Evolutionary conservation across 306 rosid genomes (phyloP).

Genomic region (Abrus precatorius): DNA sequence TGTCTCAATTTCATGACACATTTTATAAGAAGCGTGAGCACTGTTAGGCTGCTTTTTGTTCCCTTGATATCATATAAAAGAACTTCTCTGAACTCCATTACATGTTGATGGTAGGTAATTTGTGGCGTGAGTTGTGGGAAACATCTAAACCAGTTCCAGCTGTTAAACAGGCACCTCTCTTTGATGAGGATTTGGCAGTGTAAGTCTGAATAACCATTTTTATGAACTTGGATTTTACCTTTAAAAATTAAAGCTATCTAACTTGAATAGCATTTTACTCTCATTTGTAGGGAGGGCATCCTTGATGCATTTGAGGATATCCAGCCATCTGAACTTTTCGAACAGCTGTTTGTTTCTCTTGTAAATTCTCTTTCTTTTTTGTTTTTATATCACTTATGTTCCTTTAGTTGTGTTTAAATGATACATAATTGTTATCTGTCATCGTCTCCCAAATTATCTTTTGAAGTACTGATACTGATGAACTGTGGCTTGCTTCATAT

Average conservation of each 20-base stretch:
- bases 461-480: background rate
- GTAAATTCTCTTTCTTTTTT: conserved; percentile 61
- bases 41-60: conserved; percentile 6
- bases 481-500: background rate
- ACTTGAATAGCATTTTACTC: conserved; percentile 36
- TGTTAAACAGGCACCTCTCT: conserved; percentile 91
- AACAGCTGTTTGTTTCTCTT: conserved; percentile 82
- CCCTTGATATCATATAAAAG: background rate
- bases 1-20: background rate
- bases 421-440: background rate
- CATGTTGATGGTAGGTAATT: conserved; percentile 71
- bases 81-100: conserved; percentile 28
- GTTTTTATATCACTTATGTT: background rate
- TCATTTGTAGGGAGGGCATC: conserved; percentile 85
- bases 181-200: conserved; percentile 98
- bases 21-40: conserved; percentile 1
- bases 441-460: conserved; percentile 16
- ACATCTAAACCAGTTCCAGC: conserved; percentile 95
- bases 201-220: conserved; percentile 54
- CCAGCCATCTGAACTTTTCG: conserved; percentile 80
- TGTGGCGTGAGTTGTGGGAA: conserved; percentile 96
- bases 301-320: conserved; percentile 78
- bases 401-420: conserved; percentile 12
- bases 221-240: conserved; percentile 18
- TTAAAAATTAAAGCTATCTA: background rate